Percentiles rank a stretch among this genome's conserved stretches.
These are phyloP conservation scores for Erysiphe neolycopersici DNA, from an alignment of 2,329 filamentous ascomycete genomes.

Conservation along the genomic window DNA sequence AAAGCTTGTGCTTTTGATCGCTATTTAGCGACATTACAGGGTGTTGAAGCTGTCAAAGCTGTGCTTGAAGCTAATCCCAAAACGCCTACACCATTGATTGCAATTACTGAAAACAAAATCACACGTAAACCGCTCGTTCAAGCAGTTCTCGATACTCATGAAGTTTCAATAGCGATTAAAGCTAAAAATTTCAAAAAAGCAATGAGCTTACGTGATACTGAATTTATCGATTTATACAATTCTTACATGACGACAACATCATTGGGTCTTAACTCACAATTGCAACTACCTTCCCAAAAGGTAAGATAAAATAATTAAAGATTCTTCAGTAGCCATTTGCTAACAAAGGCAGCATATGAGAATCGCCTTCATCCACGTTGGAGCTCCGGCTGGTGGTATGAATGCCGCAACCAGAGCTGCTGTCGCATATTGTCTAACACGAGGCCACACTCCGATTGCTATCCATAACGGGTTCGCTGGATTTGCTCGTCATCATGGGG, in stretches of 20 bases:
- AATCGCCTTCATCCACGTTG: constrained; percentile 89
- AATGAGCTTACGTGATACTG: constrained; percentile 69
- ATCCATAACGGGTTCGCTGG: constrained; percentile 96
- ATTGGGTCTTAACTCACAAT: constrained; percentile 39
- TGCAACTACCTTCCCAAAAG: constrained; percentile 42
- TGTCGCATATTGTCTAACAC: constrained; percentile 72
- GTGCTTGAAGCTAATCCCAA: constrained; percentile 74
- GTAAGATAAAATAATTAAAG: constrained; percentile 18
- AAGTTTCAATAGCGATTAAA: constrained; percentile 58
- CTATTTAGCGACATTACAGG: constrained; percentile 77
- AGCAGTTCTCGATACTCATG: constrained; percentile 64
- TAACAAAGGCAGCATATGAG: constrained; percentile 39
- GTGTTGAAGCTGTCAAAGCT: constrained; percentile 78
- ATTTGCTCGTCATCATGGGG: constrained; percentile 67
- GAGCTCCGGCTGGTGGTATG: constrained; percentile 91
- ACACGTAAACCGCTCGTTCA: constrained; percentile 69
- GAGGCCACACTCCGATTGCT: constrained; percentile 77
- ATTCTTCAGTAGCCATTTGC: not conserved
- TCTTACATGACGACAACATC: constrained; percentile 82
- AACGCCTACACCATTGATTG: constrained; percentile 80
- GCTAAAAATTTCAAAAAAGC: constrained; percentile 66
- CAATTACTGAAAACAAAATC: constrained; percentile 95
- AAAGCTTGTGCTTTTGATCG: constrained; percentile 82
- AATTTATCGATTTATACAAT: constrained; percentile 78
- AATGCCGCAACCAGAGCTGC: constrained; percentile 86